phyloP scores from a whole-genome alignment of 2,329 filamentous ascomycete species.

The Chaetomium strumarium region DNA sequence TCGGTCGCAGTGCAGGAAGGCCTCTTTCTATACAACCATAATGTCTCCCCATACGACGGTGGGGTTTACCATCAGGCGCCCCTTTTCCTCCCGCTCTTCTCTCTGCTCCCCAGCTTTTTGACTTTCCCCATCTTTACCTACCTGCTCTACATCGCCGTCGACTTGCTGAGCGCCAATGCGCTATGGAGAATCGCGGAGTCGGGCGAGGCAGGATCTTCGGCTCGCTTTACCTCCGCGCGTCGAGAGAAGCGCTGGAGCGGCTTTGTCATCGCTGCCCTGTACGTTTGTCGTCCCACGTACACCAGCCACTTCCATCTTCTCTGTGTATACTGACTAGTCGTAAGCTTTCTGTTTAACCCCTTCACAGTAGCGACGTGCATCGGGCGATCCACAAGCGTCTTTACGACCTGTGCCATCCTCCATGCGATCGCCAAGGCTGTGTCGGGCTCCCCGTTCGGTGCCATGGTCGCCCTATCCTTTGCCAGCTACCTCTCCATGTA shows the following conservation, averaged over 20 bases:
- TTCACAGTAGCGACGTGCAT: conserved; percentile 90
- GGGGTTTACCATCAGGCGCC: conserved; percentile 80
- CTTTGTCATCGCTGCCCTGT: conserved; percentile 72
- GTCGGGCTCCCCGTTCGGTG: conserved; percentile 62
- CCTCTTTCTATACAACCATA: conserved; percentile 90
- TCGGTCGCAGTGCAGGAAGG: conserved; percentile 75
- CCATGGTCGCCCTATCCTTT: conserved; percentile 79
- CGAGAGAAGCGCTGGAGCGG: conserved; percentile 69
- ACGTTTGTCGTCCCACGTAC: conserved; percentile 30
- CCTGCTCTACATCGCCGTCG: conserved; percentile 72
- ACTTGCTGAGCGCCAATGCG: conserved; percentile 75
- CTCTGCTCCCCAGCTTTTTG: conserved; percentile 68
- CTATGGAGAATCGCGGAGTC: conserved; percentile 75
- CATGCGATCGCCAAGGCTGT: conserved; percentile 78
- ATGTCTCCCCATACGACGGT: conserved; percentile 95
- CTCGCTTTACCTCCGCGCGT: conserved; percentile 71
- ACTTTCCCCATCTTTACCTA: conserved; percentile 67
- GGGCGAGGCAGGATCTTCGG: conserved; percentile 68
- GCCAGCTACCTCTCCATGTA: conserved; percentile 91
- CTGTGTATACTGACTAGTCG: not conserved
- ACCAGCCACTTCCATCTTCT: not conserved
- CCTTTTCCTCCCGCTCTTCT: conserved; percentile 84
- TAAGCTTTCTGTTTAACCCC: conserved; percentile 86
- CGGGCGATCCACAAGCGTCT: conserved; percentile 79
- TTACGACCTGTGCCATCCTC: conserved; percentile 83